phyloP scores from a whole-genome alignment of 352 stramenopile genomes.

The Globisporangium polare region DNA sequence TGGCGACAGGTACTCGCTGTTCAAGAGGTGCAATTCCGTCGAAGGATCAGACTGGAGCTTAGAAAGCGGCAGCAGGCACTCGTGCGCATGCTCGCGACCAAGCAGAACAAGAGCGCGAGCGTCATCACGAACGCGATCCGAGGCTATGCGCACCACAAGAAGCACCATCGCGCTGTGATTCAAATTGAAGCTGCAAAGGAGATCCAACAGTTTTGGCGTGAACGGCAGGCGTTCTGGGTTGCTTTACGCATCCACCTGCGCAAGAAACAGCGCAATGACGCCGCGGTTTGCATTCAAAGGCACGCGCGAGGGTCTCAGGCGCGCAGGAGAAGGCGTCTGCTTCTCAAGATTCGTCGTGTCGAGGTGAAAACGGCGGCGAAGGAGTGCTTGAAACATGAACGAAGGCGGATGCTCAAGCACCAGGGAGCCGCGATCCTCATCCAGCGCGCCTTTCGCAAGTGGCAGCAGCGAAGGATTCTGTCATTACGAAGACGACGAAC shows the following conservation, averaged over 20 bases:
- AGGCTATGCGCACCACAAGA: slow-evolving; percentile 12
- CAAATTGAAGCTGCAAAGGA: slow-evolving; percentile 21
- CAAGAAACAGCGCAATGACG: slow-evolving; percentile 28
- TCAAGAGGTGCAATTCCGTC: slow-evolving; percentile 20
- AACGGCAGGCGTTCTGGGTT: slow-evolving; percentile 40
- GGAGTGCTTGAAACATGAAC: slow-evolving; percentile 4
- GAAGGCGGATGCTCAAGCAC: slow-evolving; percentile 10
- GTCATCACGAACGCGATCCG: slow-evolving; percentile 43
- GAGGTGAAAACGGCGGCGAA: slow-evolving; percentile 15
- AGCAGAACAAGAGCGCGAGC: slow-evolving; percentile 38
- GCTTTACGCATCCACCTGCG: slow-evolving; percentile 37
- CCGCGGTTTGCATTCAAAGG: slow-evolving; percentile 44
- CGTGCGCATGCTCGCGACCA: slow-evolving; percentile 36
- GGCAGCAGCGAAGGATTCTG: slow-evolving; percentile 28
- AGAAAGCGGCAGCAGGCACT: slow-evolving; percentile 38
- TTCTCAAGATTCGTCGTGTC: slow-evolving; percentile 37
- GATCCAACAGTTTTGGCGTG: slow-evolving; percentile 55
- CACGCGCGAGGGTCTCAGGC: slow-evolving; percentile 29
- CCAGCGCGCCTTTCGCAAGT: slow-evolving; percentile 38
- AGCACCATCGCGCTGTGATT: slow-evolving; percentile 3
- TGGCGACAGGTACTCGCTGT: slow-evolving; percentile 44
- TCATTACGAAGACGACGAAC: slow-evolving; percentile 37
- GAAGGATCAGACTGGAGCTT: slow-evolving; percentile 33
- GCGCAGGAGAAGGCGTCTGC: slow-evolving; percentile 23
- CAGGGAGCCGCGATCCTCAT: slow-evolving; percentile 44